Base-by-base conservation (phyloP, 129 eudicot genomes). In the Tagetes erecta region DNA sequence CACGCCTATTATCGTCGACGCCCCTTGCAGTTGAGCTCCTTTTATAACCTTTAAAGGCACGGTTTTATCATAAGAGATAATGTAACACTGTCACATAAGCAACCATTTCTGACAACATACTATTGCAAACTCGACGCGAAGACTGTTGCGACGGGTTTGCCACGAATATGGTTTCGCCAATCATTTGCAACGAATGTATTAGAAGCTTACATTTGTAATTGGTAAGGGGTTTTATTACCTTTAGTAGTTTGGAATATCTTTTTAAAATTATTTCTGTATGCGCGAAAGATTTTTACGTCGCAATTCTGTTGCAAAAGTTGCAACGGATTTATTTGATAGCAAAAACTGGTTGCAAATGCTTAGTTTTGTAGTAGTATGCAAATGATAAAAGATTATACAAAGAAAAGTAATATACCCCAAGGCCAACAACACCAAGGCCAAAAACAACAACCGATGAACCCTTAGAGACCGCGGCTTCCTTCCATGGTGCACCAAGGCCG, bases 351-450 rank as follows among this genome's bases (percentile, higher is more conserved):
- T 5, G 60, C 27, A 55, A 55, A 55, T 47, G 11, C 4, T n/a
- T 10, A 0, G 2, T 11, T 49, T 49, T 8, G 4, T 49, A 49
- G 53, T 49, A 49, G 13, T 11, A 20, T 20, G n/a, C 10, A 49
- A 49, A 49, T 1, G 12, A 27, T 56, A 27, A 30, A 56, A 6
- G 63, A 30, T 6, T 7, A 3, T 56, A 56, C 1, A 3, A 56
- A 6, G 37, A 34, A 31, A 39, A 63, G 20, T 6, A 64, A 70
- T 55, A 52, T 76, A 87, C 88, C 78, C 89, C 92, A 20, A 87
- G 92, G 46, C 92, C 92, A 55, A 87, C 92, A 10, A 83, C 89
- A 3, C 92, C 92, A 62, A 87, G 89, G 42, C 92, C 92, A 47
- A 84, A 78, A 34, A 84, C 87, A 7, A 76, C 92, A 55, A 87